Percentiles rank a stretch among this genome's conserved stretches.
Conservation (phyloP, 495 filamentous ascomycete species). For the Aspergillus hancockii region DNA sequence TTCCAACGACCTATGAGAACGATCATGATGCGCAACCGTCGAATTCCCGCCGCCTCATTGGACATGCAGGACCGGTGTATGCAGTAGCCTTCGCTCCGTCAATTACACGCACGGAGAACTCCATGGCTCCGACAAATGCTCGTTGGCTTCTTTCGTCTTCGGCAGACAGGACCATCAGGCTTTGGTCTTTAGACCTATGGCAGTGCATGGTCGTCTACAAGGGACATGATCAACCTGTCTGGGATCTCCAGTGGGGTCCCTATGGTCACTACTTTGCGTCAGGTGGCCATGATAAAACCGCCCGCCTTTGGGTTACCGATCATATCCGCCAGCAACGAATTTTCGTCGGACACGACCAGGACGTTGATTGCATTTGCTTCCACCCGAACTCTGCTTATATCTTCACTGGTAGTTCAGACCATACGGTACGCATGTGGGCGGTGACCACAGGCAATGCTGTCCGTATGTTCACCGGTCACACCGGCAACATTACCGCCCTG, state of each 20-base stretch:
- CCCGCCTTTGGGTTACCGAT: constrained; percentile 86
- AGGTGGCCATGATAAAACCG: constrained; percentile 82
- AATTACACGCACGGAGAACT: constrained; percentile 51
- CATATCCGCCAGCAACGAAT: constrained; percentile 87
- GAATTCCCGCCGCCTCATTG: constrained; percentile 80
- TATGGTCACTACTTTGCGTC: constrained; percentile 95
- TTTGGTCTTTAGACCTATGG: constrained; percentile 93
- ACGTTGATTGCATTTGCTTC: constrained; percentile 81
- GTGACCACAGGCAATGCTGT: constrained; percentile 80
- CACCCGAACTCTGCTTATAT: constrained; percentile 92
- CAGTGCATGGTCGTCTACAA: constrained; percentile 90
- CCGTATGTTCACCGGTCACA: constrained; percentile 89
- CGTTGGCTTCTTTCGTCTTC: constrained; percentile 84
- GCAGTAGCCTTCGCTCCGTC: constrained; percentile 87
- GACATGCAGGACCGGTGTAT: constrained; percentile 88
- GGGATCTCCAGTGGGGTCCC: constrained; percentile 87
- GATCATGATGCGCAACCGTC: constrained; percentile 47
- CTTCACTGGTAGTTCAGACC: constrained; percentile 87
- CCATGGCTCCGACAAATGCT: constrained; percentile 58
- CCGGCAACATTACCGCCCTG: constrained; percentile 77
- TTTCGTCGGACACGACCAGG: constrained; percentile 86
- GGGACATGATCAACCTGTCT: constrained; percentile 83
- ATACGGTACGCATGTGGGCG: constrained; percentile 97
- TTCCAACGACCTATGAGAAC: constrained; percentile 46
- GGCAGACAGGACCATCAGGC: constrained; percentile 79